These are phyloP conservation scores for Cornus florida DNA, from an alignment of 148 eudicot genomes.

Conservation along the genomic window DNA sequence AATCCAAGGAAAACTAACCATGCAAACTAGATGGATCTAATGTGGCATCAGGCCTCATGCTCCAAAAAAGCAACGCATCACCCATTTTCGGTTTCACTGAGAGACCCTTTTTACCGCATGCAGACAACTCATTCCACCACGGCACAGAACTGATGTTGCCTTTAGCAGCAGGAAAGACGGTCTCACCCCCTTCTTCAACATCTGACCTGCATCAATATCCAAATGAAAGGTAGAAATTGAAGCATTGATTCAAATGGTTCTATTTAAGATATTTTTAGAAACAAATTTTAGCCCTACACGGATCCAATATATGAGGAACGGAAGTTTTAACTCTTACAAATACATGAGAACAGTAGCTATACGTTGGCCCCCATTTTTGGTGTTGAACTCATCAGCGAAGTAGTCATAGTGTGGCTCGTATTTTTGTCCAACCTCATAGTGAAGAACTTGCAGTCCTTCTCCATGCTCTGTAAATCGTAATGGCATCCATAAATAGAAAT, in stretches of 20 bases:
- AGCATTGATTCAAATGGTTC: neutral
- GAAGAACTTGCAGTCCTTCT: conserved; percentile 79
- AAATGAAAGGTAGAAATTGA: conserved; percentile 2
- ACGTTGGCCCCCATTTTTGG: conserved; percentile 78
- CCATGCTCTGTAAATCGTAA: conserved; percentile 34
- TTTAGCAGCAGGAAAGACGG: conserved; percentile 60
- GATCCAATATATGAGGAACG: neutral
- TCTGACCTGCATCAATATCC: conserved; percentile 53
- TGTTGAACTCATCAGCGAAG: conserved; percentile 66
- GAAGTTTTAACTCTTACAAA: conserved; percentile 42
- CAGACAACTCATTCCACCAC: conserved; percentile 66
- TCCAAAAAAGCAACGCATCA: conserved; percentile 80
- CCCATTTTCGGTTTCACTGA: conserved; percentile 71
- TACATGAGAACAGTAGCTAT: conserved; percentile 74
- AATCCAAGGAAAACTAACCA: conserved; percentile 33
- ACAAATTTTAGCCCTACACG: neutral
- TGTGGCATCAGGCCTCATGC: conserved; percentile 75
- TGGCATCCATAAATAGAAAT: neutral
- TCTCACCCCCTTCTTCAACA: conserved; percentile 87
- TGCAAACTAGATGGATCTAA: conserved; percentile 73
- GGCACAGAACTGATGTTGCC: conserved; percentile 57
- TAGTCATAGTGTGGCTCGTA: conserved; percentile 77
- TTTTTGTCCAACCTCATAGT: conserved; percentile 75
- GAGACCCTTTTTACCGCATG: conserved; percentile 66
- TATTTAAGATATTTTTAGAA: neutral